These are phyloP conservation scores for Waitea zeae DNA, from an alignment of 1,284 basidiomycete species.

Conservation along the genomic window DNA sequence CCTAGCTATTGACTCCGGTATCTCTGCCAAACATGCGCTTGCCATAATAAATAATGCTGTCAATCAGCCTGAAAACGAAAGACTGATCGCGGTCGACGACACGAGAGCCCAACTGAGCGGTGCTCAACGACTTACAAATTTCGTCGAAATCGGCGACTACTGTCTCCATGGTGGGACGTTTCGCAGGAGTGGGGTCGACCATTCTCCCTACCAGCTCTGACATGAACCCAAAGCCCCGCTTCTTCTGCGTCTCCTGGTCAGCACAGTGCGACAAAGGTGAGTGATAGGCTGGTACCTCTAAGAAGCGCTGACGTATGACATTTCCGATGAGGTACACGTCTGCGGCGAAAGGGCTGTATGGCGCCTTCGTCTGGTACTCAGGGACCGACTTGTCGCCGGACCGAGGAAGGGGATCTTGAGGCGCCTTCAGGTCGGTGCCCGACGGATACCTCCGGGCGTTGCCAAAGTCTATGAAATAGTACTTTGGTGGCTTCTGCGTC, in stretches of 20 bases:
- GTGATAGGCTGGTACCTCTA: neutral
- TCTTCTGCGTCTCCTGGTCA: neutral
- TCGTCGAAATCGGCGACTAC: no score
- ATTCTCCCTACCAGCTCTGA: conserved; percentile 9
- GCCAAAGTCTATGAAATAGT: conserved; percentile 4
- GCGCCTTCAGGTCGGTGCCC: neutral
- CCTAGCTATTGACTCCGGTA: no score
- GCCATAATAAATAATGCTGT: no score
- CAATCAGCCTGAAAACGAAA: no score
- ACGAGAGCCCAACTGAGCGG: no score
- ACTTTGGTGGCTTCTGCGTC: neutral
- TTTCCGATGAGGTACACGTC: conserved; percentile 4
- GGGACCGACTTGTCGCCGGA: conserved; percentile 1
- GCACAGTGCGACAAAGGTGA: neutral
- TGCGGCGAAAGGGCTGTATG: conserved; percentile 1
- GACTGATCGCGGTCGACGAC: no score
- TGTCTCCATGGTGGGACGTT: no score
- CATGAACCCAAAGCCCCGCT: conserved; percentile 2
- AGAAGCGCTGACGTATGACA: neutral
- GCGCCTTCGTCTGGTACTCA: neutral
- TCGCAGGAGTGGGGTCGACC: no score
- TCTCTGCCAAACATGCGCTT: no score
- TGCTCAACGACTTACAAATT: no score
- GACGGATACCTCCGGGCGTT: neutral
- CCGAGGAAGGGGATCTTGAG: neutral